Evolutionary conservation across 164 flowering plant genomes (phyloP).

Genomic region (Vitis cinerea): DNA sequence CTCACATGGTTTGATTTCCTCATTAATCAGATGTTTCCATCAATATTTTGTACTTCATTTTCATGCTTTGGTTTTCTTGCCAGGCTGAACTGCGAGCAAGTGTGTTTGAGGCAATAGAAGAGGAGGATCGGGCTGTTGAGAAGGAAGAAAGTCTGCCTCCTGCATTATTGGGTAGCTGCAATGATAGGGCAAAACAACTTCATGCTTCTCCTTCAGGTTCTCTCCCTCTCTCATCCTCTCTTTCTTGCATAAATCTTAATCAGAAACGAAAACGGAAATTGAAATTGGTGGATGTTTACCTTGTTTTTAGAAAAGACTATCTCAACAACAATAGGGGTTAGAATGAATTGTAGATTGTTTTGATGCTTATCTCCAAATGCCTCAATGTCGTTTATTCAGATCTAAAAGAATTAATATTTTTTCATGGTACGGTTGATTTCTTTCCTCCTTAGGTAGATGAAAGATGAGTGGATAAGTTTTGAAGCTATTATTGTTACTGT

Average conservation of each 20-base stretch:
- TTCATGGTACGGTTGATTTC: too few species aligned
- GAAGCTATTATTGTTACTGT: neutral
- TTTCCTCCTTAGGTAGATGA: too few species aligned
- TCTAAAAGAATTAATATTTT: too few species aligned
- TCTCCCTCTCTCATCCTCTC: neutral
- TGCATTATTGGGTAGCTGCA: conserved; percentile 95
- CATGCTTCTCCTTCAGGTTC: conserved; percentile 97
- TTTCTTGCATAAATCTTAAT: neutral
- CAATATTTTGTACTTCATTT: neutral
- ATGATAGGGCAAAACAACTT: conserved; percentile 91
- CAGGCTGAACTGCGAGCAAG: conserved; percentile 98
- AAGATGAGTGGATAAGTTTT: too few species aligned
- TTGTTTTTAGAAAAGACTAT: neutral
- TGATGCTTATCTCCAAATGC: too few species aligned
- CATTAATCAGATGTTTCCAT: neutral
- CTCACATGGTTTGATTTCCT: neutral
- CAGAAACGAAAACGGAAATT: neutral
- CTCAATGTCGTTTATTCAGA: too few species aligned
- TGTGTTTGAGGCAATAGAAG: conserved; percentile 98
- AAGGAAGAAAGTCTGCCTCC: conserved; percentile 85
- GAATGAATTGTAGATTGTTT: too few species aligned
- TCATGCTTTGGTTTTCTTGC: conserved; percentile 6
- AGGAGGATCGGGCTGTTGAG: conserved; percentile 80
- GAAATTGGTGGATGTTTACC: neutral
- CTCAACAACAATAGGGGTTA: too few species aligned